Conservation (phyloP, 495 filamentous ascomycete genomes). For the Aspergillus funiculosus region DNA sequence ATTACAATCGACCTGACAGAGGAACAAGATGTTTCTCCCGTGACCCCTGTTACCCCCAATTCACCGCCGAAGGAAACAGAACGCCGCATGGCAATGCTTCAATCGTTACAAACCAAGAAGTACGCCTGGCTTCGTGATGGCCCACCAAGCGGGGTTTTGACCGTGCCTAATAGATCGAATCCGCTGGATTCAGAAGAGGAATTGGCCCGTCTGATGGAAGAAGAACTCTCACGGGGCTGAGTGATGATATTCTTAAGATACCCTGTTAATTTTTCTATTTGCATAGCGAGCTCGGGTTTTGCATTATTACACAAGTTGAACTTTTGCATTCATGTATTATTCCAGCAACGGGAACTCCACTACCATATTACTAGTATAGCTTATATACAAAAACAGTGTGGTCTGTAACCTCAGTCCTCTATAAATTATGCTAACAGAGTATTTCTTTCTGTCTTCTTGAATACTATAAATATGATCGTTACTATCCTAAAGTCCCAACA, state of each 20-base stretch:
- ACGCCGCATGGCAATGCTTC: conserved; percentile 11
- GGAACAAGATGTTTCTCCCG: conserved; percentile 8
- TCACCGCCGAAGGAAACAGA: conserved; percentile 5
- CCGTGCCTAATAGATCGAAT: too few relatives aligned
- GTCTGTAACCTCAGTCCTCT: too few relatives aligned
- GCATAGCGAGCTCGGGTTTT: conserved; percentile 11
- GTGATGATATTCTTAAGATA: conserved; percentile 1
- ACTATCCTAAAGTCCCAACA: too few relatives aligned
- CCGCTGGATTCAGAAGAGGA: conserved; percentile 14
- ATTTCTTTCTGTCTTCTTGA: too few relatives aligned
- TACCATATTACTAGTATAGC: too few relatives aligned
- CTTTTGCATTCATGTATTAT: too few relatives aligned
- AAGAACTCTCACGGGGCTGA: conserved; percentile 20
- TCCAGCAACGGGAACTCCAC: too few relatives aligned
- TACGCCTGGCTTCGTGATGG: conserved; percentile 22
- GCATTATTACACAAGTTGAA: too few relatives aligned
- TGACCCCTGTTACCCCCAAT: too few relatives aligned
- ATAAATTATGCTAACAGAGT: too few relatives aligned
- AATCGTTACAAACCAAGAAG: conserved; percentile 22
- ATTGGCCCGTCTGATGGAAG: conserved; percentile 23
- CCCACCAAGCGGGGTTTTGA: not conserved
- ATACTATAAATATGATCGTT: too few relatives aligned
- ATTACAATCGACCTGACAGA: conserved; percentile 27
- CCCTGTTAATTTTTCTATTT: not conserved
- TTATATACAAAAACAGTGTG: too few relatives aligned